A percentile compares a stretch with the other conserved stretches of the same genome.
Evolutionary conservation across 2,329 filamentous ascomycete genomes (phyloP).

Genomic region (Leptosphaerulina australis): DNA sequence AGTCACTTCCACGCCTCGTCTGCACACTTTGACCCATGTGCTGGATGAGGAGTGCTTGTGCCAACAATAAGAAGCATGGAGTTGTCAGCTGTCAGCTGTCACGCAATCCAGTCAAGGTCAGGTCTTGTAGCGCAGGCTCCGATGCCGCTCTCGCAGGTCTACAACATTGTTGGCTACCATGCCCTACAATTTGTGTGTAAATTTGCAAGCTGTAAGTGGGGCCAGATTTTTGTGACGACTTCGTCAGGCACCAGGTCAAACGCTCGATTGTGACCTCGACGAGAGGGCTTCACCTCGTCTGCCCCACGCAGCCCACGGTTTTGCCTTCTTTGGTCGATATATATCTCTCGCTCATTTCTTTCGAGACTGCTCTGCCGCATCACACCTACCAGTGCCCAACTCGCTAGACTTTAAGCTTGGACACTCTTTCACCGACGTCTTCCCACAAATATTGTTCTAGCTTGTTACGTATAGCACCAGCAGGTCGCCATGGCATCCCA

Average conservation of each 20-base stretch:
- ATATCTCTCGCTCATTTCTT: slow-evolving; percentile 33
- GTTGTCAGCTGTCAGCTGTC: neutral
- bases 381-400: slow-evolving; percentile 3
- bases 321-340: slow-evolving; percentile 13
- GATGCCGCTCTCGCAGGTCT: neutral
- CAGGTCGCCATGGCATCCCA: slow-evolving; percentile 2
- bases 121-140: neutral
- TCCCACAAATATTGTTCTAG: neutral
- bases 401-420: neutral
- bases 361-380: slow-evolving; percentile 29
- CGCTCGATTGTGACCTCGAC: slow-evolving; percentile 25
- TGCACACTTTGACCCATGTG: neutral
- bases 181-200: neutral
- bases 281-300: slow-evolving; percentile 26
- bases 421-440: slow-evolving; percentile 1
- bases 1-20: neutral
- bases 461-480: slow-evolving; percentile 3
- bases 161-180: neutral
- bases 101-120: neutral
- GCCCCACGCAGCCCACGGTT: neutral
- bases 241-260: slow-evolving; percentile 28
- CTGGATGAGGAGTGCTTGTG: too few relatives aligned
- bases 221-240: slow-evolving; percentile 5
- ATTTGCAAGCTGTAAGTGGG: slow-evolving; percentile 5
- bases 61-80: too few relatives aligned